Evolutionary conservation across 768 basidiomycete genomes (phyloP), one percentile per base, ranked within the genome.

Genomic region (Kwoniella heveanensis): DNA sequence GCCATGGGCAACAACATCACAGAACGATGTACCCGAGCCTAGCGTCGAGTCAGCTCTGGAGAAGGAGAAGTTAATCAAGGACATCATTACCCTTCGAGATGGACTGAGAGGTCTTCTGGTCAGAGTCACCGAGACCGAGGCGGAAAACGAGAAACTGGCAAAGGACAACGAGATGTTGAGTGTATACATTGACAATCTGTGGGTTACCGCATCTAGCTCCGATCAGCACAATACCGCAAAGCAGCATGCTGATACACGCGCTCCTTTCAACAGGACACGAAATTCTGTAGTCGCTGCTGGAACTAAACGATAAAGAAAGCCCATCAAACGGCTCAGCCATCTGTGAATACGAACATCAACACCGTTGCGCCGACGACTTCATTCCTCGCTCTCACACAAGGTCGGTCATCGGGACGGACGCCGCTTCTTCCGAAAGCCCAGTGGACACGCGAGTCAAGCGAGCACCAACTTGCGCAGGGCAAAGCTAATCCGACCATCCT

Each of bases 181-280:
- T 25, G 58, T 70, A n/a, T 77, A 77, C 51, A 71, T 77, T 44
- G 76, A 77, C 47, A 77, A 77, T 57, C 63, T 77, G 76, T 77
- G 50, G 54, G 76, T n/a, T 69, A 39, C n/a, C 39, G 17, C 17
- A 7, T 1, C 44, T 55, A n/a, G n/a, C n/a, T n/a, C n/a, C n/a
- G n/a, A n/a, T n/a, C n/a, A n/a, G n/a, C n/a, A n/a, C n/a, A n/a
- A n/a, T n/a, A n/a, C n/a, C n/a, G n/a, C n/a, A n/a, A n/a, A n/a
- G n/a, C n/a, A n/a, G n/a, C 36, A 13, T 5, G 22, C 59, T 56
- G 19, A n/a, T 25, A 19, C n/a, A 52, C 47, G 21, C n/a, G 2
- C n/a, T 44, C 54, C 21, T 22, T 27, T 44, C 52, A 15, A 27
- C 44, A 77, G 75, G 13, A 77, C 73, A 22, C 65, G 75, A 7